Base-by-base conservation (phyloP, 2,329 filamentous ascomycete genomes). In the Thielaviopsis musarum region DNA sequence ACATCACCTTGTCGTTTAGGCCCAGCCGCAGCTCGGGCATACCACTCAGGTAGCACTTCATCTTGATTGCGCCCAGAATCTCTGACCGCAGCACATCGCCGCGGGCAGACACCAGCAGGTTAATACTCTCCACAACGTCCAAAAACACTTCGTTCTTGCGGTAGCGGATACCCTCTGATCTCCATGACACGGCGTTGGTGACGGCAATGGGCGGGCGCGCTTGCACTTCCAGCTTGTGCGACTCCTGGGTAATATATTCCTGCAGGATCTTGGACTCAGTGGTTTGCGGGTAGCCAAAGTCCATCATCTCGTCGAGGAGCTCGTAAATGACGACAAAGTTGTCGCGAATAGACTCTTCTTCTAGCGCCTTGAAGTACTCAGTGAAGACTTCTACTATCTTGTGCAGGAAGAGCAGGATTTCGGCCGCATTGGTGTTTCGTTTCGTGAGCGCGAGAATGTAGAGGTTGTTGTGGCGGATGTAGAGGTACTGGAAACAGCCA, bases 321-420 rank as follows among this genome's bases (percentile, higher is more conserved):
- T 98, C 93, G 77, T 98, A 98, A 69, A 98, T 98, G 69, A 98
- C 84, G 71, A 98, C 93, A 70, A 98, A 98, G 76, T 98, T 98
- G 77, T 98, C 93, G 66, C 93, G 84, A 71, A 98, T 98, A 67
- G 89, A 95, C 74, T 98, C 93, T 72, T 98, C 93, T 73, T 98
- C 93, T 62, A 98, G 80, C 64, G 94, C 91, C 73, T 98, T 98
- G 80, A 98, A 98, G 77, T 98, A 98, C 74, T 98, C 93, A 62
- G 93, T 98, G 70, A 98, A 98, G 64, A 98, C 93, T 72, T 97
- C 93, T 68, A 98, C 93, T 59, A 98, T 82, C 73, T 95, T 95
- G 77, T 98, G 93, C 59, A 98, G 80, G 78, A 98, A 98, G 56
- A 98, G 84, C 54, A 98, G 83, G 66, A 98, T 96, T 74, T 98